Evolutionary conservation across 345 rosid genomes (phyloP), one percentile per base, ranked within the genome.

Genomic region (Draba incana): DNA sequence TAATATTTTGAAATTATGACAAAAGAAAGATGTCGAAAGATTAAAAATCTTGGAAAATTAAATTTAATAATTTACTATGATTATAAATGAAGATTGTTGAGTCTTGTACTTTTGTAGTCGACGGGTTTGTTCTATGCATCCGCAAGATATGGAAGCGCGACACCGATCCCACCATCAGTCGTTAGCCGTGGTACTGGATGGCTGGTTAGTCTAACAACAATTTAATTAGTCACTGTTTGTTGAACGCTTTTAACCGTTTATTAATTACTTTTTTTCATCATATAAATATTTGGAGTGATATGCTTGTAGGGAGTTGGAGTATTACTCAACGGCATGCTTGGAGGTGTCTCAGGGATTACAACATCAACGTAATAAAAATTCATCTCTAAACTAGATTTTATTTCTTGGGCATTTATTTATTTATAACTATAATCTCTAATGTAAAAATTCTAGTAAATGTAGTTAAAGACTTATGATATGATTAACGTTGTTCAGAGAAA

Each of bases 131-230:
- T 83, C 64, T 83, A 70, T 2, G 90, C 84, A 49, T 79, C 87
- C n/a, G 85, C 92, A 27, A 81, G 92, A 67, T 82, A 77, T 62
- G 95, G 85, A 46, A 83, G 92, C 48, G 95, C 95, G 12, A 84
- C 89, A 1, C 89, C 89, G 0, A 82, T 84, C 25, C 95, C 92
- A 28, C 83, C 89, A 55, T 84, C 86, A 8, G 88, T 86, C 48
- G 43, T 88, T 62, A 81, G 92, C 66, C 88, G 88, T 52, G 89
- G 89, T 31, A 57, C 78, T 48, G 92, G 95, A 54, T 84, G 89
- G 89, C 80, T 80, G 86, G 88, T 88, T 76, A 67, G 65, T 57
- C 37, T 52, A 37, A 42, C 13, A 47, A 35, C 8, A 58, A 33
- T 38, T 20, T 24, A 25, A 62, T 13, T 4, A 47, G 8, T 57